Percentiles rank a stretch among this genome's conserved stretches.
Evolutionary conservation across 768 basidiomycete species (phyloP).

Genomic region (Termitomyces sp.): DNA sequence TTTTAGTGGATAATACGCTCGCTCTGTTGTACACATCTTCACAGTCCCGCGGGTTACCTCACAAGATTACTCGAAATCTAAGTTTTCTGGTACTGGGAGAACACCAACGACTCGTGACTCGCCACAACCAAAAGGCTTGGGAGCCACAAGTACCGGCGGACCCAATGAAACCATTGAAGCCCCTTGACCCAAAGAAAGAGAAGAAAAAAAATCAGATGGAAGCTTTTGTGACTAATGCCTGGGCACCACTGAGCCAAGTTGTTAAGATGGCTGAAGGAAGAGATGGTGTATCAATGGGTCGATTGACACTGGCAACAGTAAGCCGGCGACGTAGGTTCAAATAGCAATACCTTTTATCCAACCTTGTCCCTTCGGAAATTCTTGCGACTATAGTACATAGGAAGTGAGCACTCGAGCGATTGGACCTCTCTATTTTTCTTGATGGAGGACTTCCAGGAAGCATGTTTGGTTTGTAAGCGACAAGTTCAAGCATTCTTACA

Average conservation of each 20-base stretch:
- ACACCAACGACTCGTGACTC: constrained; percentile 23
- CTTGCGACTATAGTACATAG: background rate
- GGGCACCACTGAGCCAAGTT: constrained; percentile 47
- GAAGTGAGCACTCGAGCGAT: background rate
- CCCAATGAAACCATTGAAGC: constrained; percentile 9
- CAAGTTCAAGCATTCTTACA: background rate
- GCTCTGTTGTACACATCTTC: constrained; percentile 58
- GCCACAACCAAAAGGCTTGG: constrained; percentile 25
- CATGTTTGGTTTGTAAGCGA: constrained; percentile 1
- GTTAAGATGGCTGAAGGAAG: constrained; percentile 57
- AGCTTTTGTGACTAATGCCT: constrained; percentile 30
- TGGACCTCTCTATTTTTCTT: background rate
- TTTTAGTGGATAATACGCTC: constrained; percentile 64
- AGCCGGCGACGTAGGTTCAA: constrained; percentile 11
- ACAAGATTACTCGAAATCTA: constrained; percentile 54
- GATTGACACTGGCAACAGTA: constrained; percentile 22
- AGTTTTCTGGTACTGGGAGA: constrained; percentile 30
- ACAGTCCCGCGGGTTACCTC: constrained; percentile 55
- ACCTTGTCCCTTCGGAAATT: too few relatives aligned
- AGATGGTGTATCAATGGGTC: constrained; percentile 44
- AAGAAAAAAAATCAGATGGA: constrained; percentile 15
- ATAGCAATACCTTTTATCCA: background rate
- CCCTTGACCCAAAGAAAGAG: constrained; percentile 3
- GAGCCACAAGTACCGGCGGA: constrained; percentile 25
- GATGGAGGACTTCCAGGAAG: background rate